These are phyloP conservation scores for Silybum marianum DNA, from an alignment of 129 eudicot genomes.

Conservation along the genomic window DNA sequence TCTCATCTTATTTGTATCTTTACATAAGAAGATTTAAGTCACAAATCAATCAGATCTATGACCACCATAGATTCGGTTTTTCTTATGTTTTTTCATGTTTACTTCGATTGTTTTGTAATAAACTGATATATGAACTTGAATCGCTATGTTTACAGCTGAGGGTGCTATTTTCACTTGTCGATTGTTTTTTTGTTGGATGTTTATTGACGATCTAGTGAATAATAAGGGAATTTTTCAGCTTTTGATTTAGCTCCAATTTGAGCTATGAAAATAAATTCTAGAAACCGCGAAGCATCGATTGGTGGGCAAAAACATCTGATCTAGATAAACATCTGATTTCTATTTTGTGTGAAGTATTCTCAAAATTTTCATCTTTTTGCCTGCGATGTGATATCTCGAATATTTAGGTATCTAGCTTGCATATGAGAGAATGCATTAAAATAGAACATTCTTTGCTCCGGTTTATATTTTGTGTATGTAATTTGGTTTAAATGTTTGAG, in stretches of 20 bases:
- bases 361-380: not conserved
- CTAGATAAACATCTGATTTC: not conserved
- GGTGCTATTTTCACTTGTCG: not conserved
- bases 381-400: not conserved
- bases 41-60: conserved; percentile 27
- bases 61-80: conserved; percentile 1
- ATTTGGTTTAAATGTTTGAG: not conserved
- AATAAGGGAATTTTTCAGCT: not conserved
- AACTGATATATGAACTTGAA: not conserved
- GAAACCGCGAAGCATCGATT: not conserved
- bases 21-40: conserved; percentile 1
- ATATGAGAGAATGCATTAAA: not conserved
- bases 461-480: not conserved
- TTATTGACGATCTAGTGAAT: not conserved
- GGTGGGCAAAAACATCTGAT: conserved; percentile 3
- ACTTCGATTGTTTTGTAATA: conserved; percentile 12
- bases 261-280: not conserved
- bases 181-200: not conserved
- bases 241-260: not conserved
- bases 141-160: not conserved
- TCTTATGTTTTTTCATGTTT: not conserved
- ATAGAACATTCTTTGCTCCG: not conserved
- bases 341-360: not conserved
- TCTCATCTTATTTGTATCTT: not conserved
- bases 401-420: not conserved